Evolutionary conservation across 2,329 filamentous ascomycete genomes (phyloP), one percentile per base, ranked within the genome.

Genomic region (Cercospora brassicicola): DNA sequence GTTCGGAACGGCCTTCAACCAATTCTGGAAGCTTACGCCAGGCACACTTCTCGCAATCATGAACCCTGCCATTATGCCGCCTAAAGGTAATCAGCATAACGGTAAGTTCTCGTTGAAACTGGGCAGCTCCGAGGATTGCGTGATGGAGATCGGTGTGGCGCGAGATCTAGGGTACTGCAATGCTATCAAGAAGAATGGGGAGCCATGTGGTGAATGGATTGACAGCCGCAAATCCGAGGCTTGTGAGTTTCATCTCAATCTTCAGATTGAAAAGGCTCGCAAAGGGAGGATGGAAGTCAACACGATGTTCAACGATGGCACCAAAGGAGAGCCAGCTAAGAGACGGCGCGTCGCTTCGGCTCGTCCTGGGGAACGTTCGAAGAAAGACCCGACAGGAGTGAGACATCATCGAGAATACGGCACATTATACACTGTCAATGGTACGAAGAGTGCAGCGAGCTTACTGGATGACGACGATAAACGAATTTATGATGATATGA

Each of bases 11-110:
- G 96, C 93, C 6, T 97, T 98, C 75, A 90, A 92, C 15, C 89
- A 91, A 64, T 99, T 95, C 82, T 98, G 94, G 90, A 96, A 96
- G 77, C 83, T 98, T n/a, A 89, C 89, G 0, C 87, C 92, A 1
- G 95, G 95, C n/a, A 97, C 94, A 0, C 86, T 98, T 1, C 84
- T 99, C 65, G 95, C 94, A 4, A 91, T 99, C 28, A 84, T 99
- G 31, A 99, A 99, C 76, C 95, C 95, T 0, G 89, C 85, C 18
- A 90, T 98, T 73, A 92, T 99, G 89, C 93, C 94, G 2, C 94
- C 94, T 0, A 91, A 91, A 0, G 88, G 88, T 1, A 87, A 89
- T 20, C 84, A 88, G 15, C 91, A 94, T 70, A 94, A 91, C 0
- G 93, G 93, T 28, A 88, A 89, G 33, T 99, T 98, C 81, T 92